These are phyloP conservation scores for Penicillium ucsense DNA, from an alignment of 495 filamentous ascomycete genomes.

Conservation along the genomic window DNA sequence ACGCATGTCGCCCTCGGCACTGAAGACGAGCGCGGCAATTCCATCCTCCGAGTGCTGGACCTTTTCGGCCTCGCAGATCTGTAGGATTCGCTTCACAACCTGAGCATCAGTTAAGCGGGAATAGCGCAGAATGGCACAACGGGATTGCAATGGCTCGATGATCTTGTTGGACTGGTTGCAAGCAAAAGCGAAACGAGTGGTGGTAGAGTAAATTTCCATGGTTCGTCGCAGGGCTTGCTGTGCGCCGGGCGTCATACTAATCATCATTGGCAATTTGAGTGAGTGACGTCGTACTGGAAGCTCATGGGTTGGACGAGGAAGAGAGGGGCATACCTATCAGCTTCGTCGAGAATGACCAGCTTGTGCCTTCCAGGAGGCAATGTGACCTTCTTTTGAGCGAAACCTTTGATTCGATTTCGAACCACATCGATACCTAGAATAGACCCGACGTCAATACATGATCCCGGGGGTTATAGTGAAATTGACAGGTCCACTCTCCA, in stretches of 20 bases:
- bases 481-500: neutral
- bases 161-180: conserved; percentile 99
- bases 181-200: conserved; percentile 94
- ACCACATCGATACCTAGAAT: conserved; percentile 84
- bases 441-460: neutral
- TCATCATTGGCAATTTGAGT: neutral
- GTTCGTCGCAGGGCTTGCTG: conserved; percentile 93
- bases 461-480: neutral
- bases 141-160: conserved; percentile 93
- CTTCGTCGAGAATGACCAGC: conserved; percentile 94
- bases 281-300: neutral
- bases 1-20: conserved; percentile 96
- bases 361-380: conserved; percentile 87
- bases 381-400: conserved; percentile 98
- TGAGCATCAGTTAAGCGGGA: conserved; percentile 86
- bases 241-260: conserved; percentile 85
- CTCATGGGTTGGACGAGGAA: too few species aligned
- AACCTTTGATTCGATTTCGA: conserved; percentile 96
- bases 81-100: conserved; percentile 77
- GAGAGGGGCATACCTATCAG: conserved; percentile 52
- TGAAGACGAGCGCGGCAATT: conserved; percentile 89
- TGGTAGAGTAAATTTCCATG: conserved; percentile 98
- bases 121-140: conserved; percentile 94
- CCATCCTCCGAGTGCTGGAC: conserved; percentile 89
- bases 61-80: conserved; percentile 84